Conservation (phyloP, 768 basidiomycete genomes). For the Dendrothele bispora region DNA sequence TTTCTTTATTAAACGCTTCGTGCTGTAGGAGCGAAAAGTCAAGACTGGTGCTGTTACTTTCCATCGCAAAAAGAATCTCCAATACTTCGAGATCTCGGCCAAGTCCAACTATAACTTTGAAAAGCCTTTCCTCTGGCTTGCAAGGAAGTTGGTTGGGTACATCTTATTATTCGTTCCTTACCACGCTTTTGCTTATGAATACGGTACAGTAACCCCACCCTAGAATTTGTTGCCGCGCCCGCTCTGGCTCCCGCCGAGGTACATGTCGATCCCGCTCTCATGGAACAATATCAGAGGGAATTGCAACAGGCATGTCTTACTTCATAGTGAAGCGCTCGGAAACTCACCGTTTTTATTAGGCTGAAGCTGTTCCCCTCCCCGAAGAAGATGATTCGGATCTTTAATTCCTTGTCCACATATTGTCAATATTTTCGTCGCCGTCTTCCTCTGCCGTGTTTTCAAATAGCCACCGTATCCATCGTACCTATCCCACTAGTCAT, state of each 20-base stretch:
- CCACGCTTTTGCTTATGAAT: conserved; percentile 4
- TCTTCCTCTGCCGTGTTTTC: too few relatives aligned
- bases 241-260: conserved; percentile 96
- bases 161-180: conserved; percentile 25
- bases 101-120: conserved; percentile 99
- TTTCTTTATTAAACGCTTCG: conserved; percentile 9
- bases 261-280: conserved; percentile 72
- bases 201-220: conserved; percentile 63
- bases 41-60: conserved; percentile 98
- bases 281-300: conserved; percentile 79
- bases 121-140: conserved; percentile 99
- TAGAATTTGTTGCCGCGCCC: conserved; percentile 97
- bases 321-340: too few relatives aligned
- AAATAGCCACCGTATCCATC: too few relatives aligned
- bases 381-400: conserved; percentile 97
- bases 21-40: conserved; percentile 99
- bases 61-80: conserved; percentile 99
- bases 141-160: conserved; percentile 95
- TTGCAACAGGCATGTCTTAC: conserved; percentile 60
- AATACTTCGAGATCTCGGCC: conserved; percentile 99
- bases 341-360: too few relatives aligned
- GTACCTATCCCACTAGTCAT: too few relatives aligned
- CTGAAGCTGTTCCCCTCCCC: conserved; percentile 90
- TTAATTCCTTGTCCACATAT: conserved; percentile 29
- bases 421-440: not conserved